phyloP scores from a whole-genome alignment of 768 basidiomycete species.

The Hericium coralloides region DNA sequence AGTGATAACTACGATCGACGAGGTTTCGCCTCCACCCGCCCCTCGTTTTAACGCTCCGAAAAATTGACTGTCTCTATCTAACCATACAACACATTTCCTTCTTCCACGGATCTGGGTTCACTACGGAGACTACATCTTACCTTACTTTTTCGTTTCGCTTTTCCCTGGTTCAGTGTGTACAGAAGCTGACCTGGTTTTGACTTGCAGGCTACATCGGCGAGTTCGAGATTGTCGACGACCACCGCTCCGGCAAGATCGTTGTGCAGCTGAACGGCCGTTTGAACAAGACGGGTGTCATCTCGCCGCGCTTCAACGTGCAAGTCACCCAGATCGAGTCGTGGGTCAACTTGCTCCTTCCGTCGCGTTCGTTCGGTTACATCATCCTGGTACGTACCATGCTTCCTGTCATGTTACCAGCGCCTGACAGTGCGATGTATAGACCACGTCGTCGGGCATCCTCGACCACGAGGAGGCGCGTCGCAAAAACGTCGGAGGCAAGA shows the following conservation, averaged over 20 bases:
- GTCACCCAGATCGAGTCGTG: slow-evolving; percentile 87
- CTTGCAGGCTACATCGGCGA: slow-evolving; percentile 89
- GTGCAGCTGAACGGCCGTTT: slow-evolving; percentile 96
- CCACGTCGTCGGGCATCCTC: slow-evolving; percentile 95
- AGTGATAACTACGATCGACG: slow-evolving; percentile 83
- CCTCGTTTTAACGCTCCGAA: slow-evolving; percentile 81
- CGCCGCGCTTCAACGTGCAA: slow-evolving; percentile 97
- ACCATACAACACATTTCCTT: slow-evolving; percentile 48
- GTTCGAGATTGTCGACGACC: slow-evolving; percentile 98
- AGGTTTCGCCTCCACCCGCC: slow-evolving; percentile 49
- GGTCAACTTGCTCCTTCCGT: slow-evolving; percentile 95
- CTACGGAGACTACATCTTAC: slow-evolving; percentile 40
- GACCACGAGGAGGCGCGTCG: slow-evolving; percentile 99
- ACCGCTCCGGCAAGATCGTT: slow-evolving; percentile 96
- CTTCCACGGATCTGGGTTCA: slow-evolving; percentile 41
- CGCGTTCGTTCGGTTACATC: slow-evolving; percentile 94
- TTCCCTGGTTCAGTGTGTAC: background rate
- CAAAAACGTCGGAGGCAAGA: slow-evolving; percentile 96
- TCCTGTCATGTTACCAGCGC: background rate
- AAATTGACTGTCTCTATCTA: slow-evolving; percentile 46
- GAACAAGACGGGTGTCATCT: slow-evolving; percentile 99
- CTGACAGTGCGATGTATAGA: slow-evolving; percentile 34
- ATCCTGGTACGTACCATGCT: slow-evolving; percentile 60
- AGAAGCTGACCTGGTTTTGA: background rate
- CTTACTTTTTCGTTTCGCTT: background rate